Percentiles rank a stretch among this genome's conserved stretches.
These are phyloP conservation scores for Brasenia schreberi DNA, from an alignment of 164 flowering plant species.

Conservation along the genomic window DNA sequence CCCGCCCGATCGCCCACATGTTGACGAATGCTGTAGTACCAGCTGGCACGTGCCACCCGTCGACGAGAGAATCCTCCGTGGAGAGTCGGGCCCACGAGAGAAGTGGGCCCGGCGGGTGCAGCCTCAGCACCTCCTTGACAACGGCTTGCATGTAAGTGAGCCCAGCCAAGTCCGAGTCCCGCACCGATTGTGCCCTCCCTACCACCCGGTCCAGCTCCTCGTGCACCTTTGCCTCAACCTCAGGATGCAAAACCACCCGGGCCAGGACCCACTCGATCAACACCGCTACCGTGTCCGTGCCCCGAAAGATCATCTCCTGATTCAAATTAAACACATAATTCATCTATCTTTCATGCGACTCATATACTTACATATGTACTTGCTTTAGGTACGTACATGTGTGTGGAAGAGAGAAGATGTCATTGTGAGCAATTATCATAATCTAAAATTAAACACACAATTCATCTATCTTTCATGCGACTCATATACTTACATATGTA, in stretches of 20 bases:
- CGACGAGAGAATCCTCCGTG: constrained; percentile 41
- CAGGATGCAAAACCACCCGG: constrained; percentile 17
- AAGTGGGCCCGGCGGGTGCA: constrained; percentile 59
- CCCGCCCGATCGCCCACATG: constrained; percentile 80
- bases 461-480: no score
- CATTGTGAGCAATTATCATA: no score
- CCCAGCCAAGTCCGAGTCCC: constrained; percentile 25
- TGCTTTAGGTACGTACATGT: no score
- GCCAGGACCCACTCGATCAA: constrained; percentile 28
- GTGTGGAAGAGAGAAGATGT: no score
- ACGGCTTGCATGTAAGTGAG: constrained; percentile 32
- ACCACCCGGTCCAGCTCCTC: constrained; percentile 19
- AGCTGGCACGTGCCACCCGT: constrained; percentile 49
- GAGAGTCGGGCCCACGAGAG: constrained; percentile 50
- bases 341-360: no score
- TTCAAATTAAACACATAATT: no score
- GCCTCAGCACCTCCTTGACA: constrained; percentile 32
- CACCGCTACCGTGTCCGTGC: constrained; percentile 27
- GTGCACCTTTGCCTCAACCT: constrained; percentile 16
- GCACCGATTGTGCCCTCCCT: constrained; percentile 20
- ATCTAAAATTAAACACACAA: no score
- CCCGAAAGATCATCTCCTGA: constrained; percentile 30
- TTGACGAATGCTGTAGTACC: constrained; percentile 88
- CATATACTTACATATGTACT: no score
- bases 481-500: no score